Evolutionary conservation across 345 rosid genomes (phyloP).

Genomic region (Punica granatum): DNA sequence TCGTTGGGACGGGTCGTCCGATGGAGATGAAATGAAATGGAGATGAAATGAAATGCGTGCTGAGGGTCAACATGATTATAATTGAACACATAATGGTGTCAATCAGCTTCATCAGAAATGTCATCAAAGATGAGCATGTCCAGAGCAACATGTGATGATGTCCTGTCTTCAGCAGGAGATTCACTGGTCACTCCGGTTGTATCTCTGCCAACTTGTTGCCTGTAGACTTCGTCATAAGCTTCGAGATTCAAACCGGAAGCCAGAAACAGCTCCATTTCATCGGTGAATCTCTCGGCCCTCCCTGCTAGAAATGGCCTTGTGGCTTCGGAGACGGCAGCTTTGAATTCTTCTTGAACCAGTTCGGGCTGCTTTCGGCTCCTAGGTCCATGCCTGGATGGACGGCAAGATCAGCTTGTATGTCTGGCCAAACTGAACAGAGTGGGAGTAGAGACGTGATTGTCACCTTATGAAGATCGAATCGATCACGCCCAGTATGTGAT

Average conservation of each 20-base stretch:
- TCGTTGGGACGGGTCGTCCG: too few species aligned
- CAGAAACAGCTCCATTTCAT: constrained; percentile 63
- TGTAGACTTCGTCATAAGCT: constrained; percentile 65
- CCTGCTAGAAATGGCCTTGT: constrained; percentile 58
- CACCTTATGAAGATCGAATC: constrained; percentile 62
- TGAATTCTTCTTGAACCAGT: constrained; percentile 42
- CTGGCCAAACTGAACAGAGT: background rate
- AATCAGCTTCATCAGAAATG: background rate
- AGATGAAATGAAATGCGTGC: too few species aligned
- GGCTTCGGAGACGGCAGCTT: constrained; percentile 37
- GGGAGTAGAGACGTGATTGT: background rate
- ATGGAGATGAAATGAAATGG: too few species aligned
- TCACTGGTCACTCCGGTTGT: constrained; percentile 15
- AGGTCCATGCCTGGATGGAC: constrained; percentile 28
- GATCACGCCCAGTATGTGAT: constrained; percentile 63
- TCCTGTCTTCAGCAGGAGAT: constrained; percentile 9
- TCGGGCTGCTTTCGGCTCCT: constrained; percentile 26
- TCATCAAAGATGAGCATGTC: constrained; percentile 47
- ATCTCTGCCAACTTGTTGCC: constrained; percentile 36
- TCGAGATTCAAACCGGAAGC: constrained; percentile 62
- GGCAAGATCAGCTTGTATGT: background rate
- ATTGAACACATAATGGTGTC: too few species aligned
- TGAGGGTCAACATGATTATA: too few species aligned
- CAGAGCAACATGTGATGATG: constrained; percentile 21
- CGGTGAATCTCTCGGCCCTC: constrained; percentile 53